Evolutionary conservation across 1,284 basidiomycete species (phyloP), one percentile per base, ranked within the genome.

Genomic region (Paramarasmius palmivorus): DNA sequence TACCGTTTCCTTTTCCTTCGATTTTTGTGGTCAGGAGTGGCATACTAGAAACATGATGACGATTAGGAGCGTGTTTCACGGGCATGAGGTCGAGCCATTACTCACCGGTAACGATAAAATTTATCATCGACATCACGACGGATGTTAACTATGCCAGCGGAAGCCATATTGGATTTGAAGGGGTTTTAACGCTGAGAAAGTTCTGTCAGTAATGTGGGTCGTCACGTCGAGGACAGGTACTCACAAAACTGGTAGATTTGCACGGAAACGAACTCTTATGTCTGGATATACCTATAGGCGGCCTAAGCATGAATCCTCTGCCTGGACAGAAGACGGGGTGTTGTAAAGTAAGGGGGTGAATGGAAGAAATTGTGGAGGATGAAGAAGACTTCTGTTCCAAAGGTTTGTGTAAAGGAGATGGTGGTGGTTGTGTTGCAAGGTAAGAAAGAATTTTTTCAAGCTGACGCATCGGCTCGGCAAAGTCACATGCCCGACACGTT

Each of bases 1-100:
- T 99, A 61, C 97, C 97, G 70, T 99, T 99, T 54, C 97, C 97
- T 73, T 95, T 95, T 65, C 97, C 97, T 76, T 99, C 97, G 50
- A 99, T 95, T 79, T 99, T 99, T 63, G 92, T 98, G 63, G 86
- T 82, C 57, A 99, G 84, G 57, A 95, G 74, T 49, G 97, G 97
- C 97, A 99, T 99, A 64, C 92, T 92, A 45, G 7, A 59, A 32
- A 32, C 12, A 32, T 32, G 38, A 36, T 36, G 47, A 67, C 50
- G 10, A 37, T 47, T 57, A 35, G 57, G 47, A 52, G 48, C 56
- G 49, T 44, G 8, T 45, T 34, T 37, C 17, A 10, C 20, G n/a
- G 25, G 12, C n/a, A n/a, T 45, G 23, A 12, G 39, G 10, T 25
- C 14, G 34, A 22, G 23, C n/a, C 3, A 46, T 32, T 8, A 72